Conservation (phyloP, 805 yeast genomes). For the Candida taoyuanica region DNA sequence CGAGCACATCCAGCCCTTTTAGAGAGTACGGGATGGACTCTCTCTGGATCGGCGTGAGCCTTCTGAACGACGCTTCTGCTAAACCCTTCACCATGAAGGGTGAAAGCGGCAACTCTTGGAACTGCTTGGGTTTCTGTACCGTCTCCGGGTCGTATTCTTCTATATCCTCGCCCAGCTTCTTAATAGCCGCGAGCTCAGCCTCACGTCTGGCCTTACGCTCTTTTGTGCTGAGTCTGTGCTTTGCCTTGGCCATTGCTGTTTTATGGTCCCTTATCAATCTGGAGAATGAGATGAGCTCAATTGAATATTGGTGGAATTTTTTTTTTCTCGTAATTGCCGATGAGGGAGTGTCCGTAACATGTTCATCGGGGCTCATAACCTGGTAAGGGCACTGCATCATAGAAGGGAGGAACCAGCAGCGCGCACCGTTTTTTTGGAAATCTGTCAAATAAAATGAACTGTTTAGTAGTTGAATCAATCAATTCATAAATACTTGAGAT, state of each 20-base stretch:
- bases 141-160: constrained; percentile 47
- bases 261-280: neutral
- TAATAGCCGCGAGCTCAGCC: constrained; percentile 33
- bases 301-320: too few species aligned
- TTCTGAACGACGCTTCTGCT: constrained; percentile 69
- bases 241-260: neutral
- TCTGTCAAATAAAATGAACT: too few species aligned
- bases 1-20: constrained; percentile 86
- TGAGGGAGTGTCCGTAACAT: constrained; percentile 4
- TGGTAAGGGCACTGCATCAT: too few species aligned
- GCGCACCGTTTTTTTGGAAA: too few species aligned
- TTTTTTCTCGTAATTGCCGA: neutral
- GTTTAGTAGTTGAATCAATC: too few species aligned
- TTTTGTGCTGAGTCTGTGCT: constrained; percentile 4
- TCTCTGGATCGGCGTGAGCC: constrained; percentile 82
- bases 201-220: constrained; percentile 36
- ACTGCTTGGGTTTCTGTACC: constrained; percentile 39
- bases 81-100: constrained; percentile 63
- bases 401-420: too few species aligned
- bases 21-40: constrained; percentile 72
- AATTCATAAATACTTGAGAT: too few species aligned
- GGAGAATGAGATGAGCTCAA: constrained; percentile 5
- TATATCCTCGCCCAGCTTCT: constrained; percentile 45
- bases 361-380: too few species aligned
- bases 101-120: constrained; percentile 76